Base-by-base conservation (phyloP, 176 grass and related monocot genomes). In the Miscanthus lutarioriparius region DNA sequence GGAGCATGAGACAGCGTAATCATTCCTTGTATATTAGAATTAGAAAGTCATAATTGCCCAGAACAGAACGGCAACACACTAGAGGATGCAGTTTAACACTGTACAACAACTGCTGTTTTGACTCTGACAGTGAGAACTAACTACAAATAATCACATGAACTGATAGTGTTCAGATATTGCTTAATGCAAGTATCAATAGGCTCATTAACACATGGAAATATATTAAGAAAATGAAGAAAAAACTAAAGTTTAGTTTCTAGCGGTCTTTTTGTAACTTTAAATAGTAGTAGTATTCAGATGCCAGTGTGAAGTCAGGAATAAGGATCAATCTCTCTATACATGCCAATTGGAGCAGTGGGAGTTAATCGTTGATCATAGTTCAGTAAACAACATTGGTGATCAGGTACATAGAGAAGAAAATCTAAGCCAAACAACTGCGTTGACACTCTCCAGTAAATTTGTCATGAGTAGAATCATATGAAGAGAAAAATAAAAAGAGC, bases 51-150 rank as follows among this genome's bases (percentile, higher is more conserved):
- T 2, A 14, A 27, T 39, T 72, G 39, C 33, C 47, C 15, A 79
- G 35, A 58, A 59, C 35, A 82, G 22, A 82, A 28, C 23, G 11
- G 10, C 80, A 59, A 43, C 49, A 40, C 25, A 59, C 14, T 39
- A 70, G n/a, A 70, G 48, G 12, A 3, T 82, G n/a, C 48, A 81
- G 35, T 58, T 78, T 17, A 78, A 43, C 36, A 64, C 76, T 58
- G 3, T 33, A 64, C 19, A 33, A 36, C 22, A 71, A 40, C 70
- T 63, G 38, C 61, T 66, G 44, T 38, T 70, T 62, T 25, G 53
- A 70, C 13, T 35, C 27, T 70, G 51, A 16, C 51, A n/a, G 36
- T 35, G 8, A 32, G 30, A 6, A 33, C 26, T 79, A 26, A 62
- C 5, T 72, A 58, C 23, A 49, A 72, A 64, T 26, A 72, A 72